Percentiles rank a stretch among this genome's conserved stretches.
Evolutionary conservation across 345 rosid species (phyloP).

Genomic region (Hibiscus syriacus): DNA sequence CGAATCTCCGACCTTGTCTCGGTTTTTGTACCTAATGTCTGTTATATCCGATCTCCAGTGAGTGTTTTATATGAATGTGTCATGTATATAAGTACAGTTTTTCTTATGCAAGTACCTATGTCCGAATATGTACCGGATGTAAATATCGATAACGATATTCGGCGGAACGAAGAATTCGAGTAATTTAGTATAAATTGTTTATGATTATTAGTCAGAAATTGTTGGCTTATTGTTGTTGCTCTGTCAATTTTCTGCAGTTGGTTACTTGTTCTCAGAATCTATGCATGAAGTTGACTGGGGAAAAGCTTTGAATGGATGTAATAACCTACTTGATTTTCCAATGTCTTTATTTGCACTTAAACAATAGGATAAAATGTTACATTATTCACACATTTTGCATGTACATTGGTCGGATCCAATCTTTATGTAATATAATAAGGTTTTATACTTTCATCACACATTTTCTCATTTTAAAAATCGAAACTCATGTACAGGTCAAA

Average conservation of each 20-base stretch:
- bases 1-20: not conserved
- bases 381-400: no score
- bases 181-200: conserved; percentile 20
- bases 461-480: no score
- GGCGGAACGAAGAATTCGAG: not conserved
- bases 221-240: conserved; percentile 3
- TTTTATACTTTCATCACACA: no score
- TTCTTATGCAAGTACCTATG: no score
- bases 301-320: not conserved
- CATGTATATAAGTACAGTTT: not conserved
- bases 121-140: not conserved
- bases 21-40: conserved; percentile 21
- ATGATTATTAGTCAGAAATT: conserved; percentile 11
- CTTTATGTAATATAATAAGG: not conserved
- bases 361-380: not conserved
- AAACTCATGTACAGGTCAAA: no score
- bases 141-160: not conserved
- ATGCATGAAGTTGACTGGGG: not conserved
- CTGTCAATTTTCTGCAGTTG: conserved; percentile 3
- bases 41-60: not conserved
- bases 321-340: not conserved
- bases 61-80: not conserved
- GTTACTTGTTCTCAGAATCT: not conserved
- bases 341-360: conserved; percentile 2
- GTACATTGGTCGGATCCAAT: not conserved